Base-by-base conservation (phyloP, 441 rosid genomes). In the Macaranga tanarius region DNA sequence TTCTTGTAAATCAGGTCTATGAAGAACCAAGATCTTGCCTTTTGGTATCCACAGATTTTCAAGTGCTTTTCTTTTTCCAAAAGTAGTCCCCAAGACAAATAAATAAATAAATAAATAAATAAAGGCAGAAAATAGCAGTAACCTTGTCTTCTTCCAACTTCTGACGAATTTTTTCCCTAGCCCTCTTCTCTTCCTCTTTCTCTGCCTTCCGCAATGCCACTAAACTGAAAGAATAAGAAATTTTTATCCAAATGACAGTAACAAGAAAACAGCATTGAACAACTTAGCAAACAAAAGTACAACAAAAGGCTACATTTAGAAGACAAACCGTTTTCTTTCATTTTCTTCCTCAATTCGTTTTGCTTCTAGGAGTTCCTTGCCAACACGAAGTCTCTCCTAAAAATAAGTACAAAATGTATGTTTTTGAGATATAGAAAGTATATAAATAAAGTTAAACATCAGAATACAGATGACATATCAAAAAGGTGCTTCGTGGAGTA, bases 61-160 rank as follows among this genome's bases (percentile, higher is more conserved):
- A 20, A 9, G 40, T 50, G 61, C 8, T 45, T 63, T 42, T 19
- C 38, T 11, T 34, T 40, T 42, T 19, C n/a, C 10, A 0, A 20
- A 28, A 34, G 22, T 42, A 48, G 34, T 16, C 23, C n/a, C 19
- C 47, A 48, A 22, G 15, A 26, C 38, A 62, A 72, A 31, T 31
- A 3, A 31, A n/a, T n/a, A n/a, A n/a, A 67, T 2, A n/a, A 70
- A 59, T 25, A 51, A 15, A 58, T 28, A 13, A 19, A 52, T 0
- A 12, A 65, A 17, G 66, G 62, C 73, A 76, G 13, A 52, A 44
- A 19, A 50, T 25, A 64, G 60, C 15, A 54, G 40, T 60, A 67
- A 95, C 98, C 92, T 86, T 92, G 87, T 95, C 99, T 83, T 95
- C 99, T 83, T 89, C 97, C 85, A 95, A 76, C 73, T 95, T 95